These are phyloP conservation scores for Mycena crocata DNA, from an alignment of 768 basidiomycete genomes.

Conservation along the genomic window DNA sequence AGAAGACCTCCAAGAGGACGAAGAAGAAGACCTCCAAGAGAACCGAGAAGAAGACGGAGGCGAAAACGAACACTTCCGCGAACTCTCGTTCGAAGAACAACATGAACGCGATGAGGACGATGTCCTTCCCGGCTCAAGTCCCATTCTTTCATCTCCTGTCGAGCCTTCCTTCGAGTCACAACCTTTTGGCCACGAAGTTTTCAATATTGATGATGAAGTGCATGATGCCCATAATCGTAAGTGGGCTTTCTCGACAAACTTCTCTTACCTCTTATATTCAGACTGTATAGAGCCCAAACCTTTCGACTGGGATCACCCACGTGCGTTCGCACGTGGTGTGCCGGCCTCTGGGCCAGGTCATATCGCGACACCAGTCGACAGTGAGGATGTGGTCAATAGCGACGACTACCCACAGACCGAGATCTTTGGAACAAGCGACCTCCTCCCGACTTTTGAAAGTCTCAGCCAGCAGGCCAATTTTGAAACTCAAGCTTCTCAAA, in stretches of 20 bases:
- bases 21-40: constrained; percentile 36
- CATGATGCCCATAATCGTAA: neutral
- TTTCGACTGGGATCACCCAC: constrained; percentile 29
- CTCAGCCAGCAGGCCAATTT: constrained; percentile 3
- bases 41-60: constrained; percentile 29
- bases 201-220: constrained; percentile 9
- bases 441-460: constrained; percentile 19
- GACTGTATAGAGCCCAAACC: neutral
- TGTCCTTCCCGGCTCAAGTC: constrained; percentile 22
- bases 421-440: constrained; percentile 24
- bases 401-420: constrained; percentile 12
- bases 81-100: too few species aligned
- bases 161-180: constrained; percentile 21
- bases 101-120: constrained; percentile 33
- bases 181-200: neutral
- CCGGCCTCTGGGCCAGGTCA: constrained; percentile 16
- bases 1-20: neutral
- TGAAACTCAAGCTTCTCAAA: neutral
- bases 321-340: constrained; percentile 19
- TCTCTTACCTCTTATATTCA: neutral
- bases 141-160: constrained; percentile 26
- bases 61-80: too few species aligned
- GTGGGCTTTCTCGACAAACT: neutral
- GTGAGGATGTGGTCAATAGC: constrained; percentile 5
- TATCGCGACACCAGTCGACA: constrained; percentile 16